These are phyloP conservation scores for Aspergillus coremiiformis DNA, from an alignment of 495 filamentous ascomycete species.

Conservation along the genomic window DNA sequence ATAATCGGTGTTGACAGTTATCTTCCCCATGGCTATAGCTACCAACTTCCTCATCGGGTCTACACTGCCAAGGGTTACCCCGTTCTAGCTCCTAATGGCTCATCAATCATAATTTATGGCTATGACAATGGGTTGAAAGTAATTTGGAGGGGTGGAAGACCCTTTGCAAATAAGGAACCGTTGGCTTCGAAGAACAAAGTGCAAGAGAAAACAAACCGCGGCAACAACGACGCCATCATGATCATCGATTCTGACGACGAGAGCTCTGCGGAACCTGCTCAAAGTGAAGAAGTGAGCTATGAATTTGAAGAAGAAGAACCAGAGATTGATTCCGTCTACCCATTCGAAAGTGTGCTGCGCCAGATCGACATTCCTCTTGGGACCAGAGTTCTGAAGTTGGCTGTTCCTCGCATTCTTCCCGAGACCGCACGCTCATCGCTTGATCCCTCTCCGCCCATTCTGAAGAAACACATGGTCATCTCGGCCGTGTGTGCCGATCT, in stretches of 20 bases:
- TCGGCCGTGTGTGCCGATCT: slow-evolving; percentile 63
- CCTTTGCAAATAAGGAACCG: slow-evolving; percentile 44
- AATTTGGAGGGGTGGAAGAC: slow-evolving; percentile 71
- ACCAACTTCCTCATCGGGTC: slow-evolving; percentile 66
- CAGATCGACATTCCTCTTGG: slow-evolving; percentile 62
- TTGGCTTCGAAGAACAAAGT: slow-evolving; percentile 20
- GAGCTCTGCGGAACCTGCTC: slow-evolving; percentile 33
- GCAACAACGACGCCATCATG: slow-evolving; percentile 57
- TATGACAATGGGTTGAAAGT: slow-evolving; percentile 71
- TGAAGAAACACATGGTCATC: slow-evolving; percentile 61
- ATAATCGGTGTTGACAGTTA: background rate
- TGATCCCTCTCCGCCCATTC: slow-evolving; percentile 51
- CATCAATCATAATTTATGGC: slow-evolving; percentile 74
- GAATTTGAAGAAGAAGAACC: slow-evolving; percentile 53
- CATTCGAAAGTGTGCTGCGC: slow-evolving; percentile 51
- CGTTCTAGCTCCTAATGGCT: slow-evolving; percentile 70
- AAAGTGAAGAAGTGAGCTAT: slow-evolving; percentile 23
- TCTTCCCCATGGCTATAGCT: slow-evolving; percentile 48
- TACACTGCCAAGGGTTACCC: slow-evolving; percentile 70
- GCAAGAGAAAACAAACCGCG: slow-evolving; percentile 27
- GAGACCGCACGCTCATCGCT: slow-evolving; percentile 37
- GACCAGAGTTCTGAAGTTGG: slow-evolving; percentile 52
- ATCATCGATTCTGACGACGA: slow-evolving; percentile 79
- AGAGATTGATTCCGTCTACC: slow-evolving; percentile 49
- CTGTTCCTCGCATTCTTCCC: slow-evolving; percentile 49